Base-by-base conservation (phyloP, 2,329 filamentous ascomycete species). In the Orbilia brochopaga region DNA sequence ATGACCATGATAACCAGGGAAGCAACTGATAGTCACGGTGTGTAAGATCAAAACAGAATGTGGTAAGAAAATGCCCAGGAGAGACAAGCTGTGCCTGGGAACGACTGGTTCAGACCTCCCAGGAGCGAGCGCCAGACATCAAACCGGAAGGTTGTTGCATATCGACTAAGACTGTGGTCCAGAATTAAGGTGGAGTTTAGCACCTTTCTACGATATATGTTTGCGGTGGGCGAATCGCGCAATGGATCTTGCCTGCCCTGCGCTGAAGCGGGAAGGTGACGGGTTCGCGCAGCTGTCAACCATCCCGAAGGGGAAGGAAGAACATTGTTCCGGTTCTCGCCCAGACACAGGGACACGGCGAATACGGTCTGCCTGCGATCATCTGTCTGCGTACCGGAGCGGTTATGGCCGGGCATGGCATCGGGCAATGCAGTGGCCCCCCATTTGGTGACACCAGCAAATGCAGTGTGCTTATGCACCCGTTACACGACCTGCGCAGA, bases 1-100 rank as follows among this genome's bases (percentile, higher is more conserved):
- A 61, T 64, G 67, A 59, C 52, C 55, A 42, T 59, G 67, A 61
- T 65, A 65, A 72, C 61, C 67, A 63, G 62, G 67, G 67, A 64
- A 65, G 61, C 40, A 53, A 61, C 30, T 27, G 67, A 72, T 72
- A 55, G 15, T 72, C 55, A 48, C 67, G 65, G 64, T 60, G 65
- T 60, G 48, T 11, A 37, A 57, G 46, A 65, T 59, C 21, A 72
- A 72, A 65, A 64, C 44, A 65, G 67, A 63, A 72, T 72, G 67
- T 72, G 67, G 46, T 35, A 72, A 61, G 51, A 19, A 40, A n/a
- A 17, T 19, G 67, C 67, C 67, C 65, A 72, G 67, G 27, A 21
- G 32, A 32, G 51, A 27, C 13, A 65, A 35, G 54, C 51, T 57
- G 67, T 60, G 67, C 67, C 67, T 72, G 67, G 44, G 60, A 44